A percentile compares a stretch with the other conserved stretches of the same genome.
Conservation (phyloP, 495 filamentous ascomycete genomes). For the Entonaema liquescens region DNA sequence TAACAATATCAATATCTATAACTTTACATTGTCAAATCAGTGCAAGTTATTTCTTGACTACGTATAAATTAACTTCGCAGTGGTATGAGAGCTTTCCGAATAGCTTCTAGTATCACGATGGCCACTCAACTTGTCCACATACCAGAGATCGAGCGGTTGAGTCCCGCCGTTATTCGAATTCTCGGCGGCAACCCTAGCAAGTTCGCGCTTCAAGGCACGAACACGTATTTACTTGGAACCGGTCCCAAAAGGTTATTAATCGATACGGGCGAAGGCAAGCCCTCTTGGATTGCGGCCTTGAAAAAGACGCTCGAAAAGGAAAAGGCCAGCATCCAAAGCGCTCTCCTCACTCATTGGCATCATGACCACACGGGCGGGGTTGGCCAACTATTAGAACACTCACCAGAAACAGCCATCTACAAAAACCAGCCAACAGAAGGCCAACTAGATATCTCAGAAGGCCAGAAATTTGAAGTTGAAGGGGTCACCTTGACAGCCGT, state of each 20-base stretch:
- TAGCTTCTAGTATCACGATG: conserved; percentile 43
- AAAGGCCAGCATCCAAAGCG: conserved; percentile 67
- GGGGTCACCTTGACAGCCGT: conserved; percentile 80
- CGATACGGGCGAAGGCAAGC: conserved; percentile 79
- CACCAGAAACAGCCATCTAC: conserved; percentile 64
- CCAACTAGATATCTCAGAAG: conserved; percentile 69
- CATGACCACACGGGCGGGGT: conserved; percentile 83
- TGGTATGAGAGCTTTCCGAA: conserved; percentile 38
- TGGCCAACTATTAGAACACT: conserved; percentile 67
- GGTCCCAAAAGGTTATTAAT: conserved; percentile 74
- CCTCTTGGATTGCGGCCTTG: conserved; percentile 67
- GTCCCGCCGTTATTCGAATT: conserved; percentile 73
- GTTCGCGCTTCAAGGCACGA: conserved; percentile 71
- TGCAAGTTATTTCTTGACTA: not conserved
- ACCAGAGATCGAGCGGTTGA: conserved; percentile 72
- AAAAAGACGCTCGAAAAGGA: conserved; percentile 70
- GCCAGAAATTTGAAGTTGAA: conserved; percentile 75
- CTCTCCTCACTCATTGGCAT: conserved; percentile 91
- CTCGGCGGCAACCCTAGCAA: conserved; percentile 85
- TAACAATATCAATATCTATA: not conserved
- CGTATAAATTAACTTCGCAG: not conserved
- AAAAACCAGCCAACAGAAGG: conserved; percentile 60
- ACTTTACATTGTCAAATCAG: not conserved
- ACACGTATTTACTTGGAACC: conserved; percentile 85
- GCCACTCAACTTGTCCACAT: conserved; percentile 56